Evolutionary conservation across 192 early-diverging fungal species (phyloP).

Genomic region (Phycomyces nitens): DNA sequence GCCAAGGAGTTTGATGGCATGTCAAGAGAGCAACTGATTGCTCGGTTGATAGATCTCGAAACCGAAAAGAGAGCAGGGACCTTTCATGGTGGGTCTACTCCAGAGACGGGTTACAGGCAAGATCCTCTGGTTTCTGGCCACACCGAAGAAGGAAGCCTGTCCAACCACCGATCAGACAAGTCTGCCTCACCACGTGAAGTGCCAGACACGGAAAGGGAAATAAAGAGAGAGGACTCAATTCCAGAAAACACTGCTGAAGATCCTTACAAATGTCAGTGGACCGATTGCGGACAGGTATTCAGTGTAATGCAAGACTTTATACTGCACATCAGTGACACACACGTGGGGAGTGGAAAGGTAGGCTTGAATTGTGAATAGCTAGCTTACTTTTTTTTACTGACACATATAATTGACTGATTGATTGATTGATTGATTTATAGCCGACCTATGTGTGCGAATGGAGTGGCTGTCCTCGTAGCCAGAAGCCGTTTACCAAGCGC

Average conservation of each 20-base stretch:
- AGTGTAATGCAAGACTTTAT: conserved; percentile 41
- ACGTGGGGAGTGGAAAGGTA: conserved; percentile 58
- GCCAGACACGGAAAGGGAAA: too few species aligned
- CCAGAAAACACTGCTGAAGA: not conserved
- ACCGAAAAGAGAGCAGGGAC: conserved; percentile 10
- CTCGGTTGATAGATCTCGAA: conserved; percentile 16
- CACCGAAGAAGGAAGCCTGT: too few species aligned
- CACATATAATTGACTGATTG: too few species aligned
- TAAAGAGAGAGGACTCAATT: too few species aligned
- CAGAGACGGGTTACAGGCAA: too few species aligned
- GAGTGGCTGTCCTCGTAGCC: conserved; percentile 46
- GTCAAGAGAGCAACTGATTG: conserved; percentile 26
- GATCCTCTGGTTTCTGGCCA: too few species aligned
- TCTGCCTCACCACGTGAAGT: too few species aligned
- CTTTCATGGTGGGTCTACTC: too few species aligned
- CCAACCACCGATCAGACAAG: too few species aligned
- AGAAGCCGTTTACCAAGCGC: conserved; percentile 65
- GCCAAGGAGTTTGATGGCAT: conserved; percentile 15
- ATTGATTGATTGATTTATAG: too few species aligned
- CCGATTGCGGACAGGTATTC: conserved; percentile 44
- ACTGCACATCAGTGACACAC: conserved; percentile 47
- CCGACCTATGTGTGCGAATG: conserved; percentile 48
- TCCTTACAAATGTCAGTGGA: conserved; percentile 42
- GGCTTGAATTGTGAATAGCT: not conserved
- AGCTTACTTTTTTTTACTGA: not conserved